Base-by-base conservation (phyloP, 768 basidiomycete genomes). In the Megacollybia marginata region DNA sequence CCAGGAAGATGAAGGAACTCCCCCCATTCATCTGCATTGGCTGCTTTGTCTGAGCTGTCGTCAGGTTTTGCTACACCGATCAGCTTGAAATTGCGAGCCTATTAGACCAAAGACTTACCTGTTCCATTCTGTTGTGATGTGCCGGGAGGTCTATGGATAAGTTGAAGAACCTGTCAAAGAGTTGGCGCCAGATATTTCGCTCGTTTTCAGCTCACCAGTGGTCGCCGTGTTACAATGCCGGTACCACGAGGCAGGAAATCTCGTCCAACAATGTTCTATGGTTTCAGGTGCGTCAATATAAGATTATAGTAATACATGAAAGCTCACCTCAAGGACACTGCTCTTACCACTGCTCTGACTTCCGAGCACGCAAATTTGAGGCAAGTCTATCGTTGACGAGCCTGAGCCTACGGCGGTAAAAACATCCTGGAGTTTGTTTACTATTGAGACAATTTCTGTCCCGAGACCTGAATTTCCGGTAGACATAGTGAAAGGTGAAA, bases 231-330 rank as follows among this genome's bases (percentile, higher is more conserved):
- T 68, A 99, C 95, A 62, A 99, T 99, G 69, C 95, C 95, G 49
- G 93, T 90, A 65, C 96, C 96, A 76, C 96, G 89, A 69, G 96
- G 96, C 63, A 99, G 66, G 76, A 99, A 99, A 68, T 99, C 96
- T 57, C 95, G 82, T 52, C 96, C 96, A 49, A 97, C 94, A 57
- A 97, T 93, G 71, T 98, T 96, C 92, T 95, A 57, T 23, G 46
- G 44, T 49, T 43, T 7, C 50, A 32, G 42, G 53, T 33, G 44
- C 48, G 18, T 11, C 50, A 36, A 44, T 44, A 33, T 8, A 36
- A 18, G 11, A 32, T 1, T 33, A 33, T 44, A 33, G 49, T 23
- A 44, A 19, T 33, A 48, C 46, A 12, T 47, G 23, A 15, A 46
- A 42, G 55, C 76, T 51, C 57, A 89, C 89, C 83, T 92, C 90